phyloP scores from a whole-genome alignment of 805 yeast genomes.

The Sugiyamaella lignohabitans region DNA sequence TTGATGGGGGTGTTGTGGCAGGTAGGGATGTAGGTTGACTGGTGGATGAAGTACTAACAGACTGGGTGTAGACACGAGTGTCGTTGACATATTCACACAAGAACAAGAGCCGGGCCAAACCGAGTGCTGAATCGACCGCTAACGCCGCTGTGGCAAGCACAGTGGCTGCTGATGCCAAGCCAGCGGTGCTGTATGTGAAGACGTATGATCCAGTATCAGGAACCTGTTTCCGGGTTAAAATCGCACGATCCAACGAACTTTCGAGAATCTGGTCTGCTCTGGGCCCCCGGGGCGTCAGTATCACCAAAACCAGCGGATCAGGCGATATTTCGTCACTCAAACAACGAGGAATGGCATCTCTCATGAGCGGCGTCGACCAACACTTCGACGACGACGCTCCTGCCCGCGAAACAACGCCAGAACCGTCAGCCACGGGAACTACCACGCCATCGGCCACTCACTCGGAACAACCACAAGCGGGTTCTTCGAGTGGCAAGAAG shows the following conservation, averaged over 20 bases:
- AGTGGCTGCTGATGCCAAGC: constrained; percentile 26
- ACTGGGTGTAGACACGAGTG: constrained; percentile 20
- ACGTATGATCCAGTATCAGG: constrained; percentile 62
- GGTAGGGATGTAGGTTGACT: too few species aligned
- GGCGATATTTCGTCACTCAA: constrained; percentile 4
- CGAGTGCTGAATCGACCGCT: constrained; percentile 23
- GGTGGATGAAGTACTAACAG: too few species aligned
- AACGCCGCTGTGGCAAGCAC: constrained; percentile 19
- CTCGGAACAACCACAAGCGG: not conserved
- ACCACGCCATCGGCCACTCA: too few species aligned
- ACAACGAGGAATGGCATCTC: constrained; percentile 26
- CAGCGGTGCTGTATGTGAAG: constrained; percentile 44
- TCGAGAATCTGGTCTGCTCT: constrained; percentile 64
- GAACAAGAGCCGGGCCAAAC: constrained; percentile 20
- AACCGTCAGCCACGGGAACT: not conserved
- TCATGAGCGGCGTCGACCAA: constrained; percentile 26
- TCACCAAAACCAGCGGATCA: constrained; percentile 11
- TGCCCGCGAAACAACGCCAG: not conserved
- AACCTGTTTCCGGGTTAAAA: constrained; percentile 49
- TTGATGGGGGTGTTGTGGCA: too few species aligned
- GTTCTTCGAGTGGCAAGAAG: not conserved
- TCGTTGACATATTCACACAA: constrained; percentile 36
- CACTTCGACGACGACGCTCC: not conserved
- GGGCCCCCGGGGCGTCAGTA: constrained; percentile 40
- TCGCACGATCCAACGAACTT: constrained; percentile 64